phyloP scores from a whole-genome alignment of 1,284 basidiomycete species.

The Naganishia sp. region DNA sequence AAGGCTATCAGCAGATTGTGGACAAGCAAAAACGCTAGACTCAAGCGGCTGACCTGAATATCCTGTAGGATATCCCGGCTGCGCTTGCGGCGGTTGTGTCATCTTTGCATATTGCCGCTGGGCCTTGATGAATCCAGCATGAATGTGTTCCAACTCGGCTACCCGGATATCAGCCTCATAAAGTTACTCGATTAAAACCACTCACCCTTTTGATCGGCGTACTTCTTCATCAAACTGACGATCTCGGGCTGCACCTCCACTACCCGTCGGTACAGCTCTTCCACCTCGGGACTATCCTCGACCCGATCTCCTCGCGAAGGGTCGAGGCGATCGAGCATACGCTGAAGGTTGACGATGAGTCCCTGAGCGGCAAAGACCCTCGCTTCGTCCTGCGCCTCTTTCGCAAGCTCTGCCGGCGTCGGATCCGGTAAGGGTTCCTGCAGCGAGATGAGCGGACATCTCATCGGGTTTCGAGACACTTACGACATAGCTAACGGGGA shows the following conservation, averaged over 20 bases:
- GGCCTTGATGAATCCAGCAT: constrained; percentile 52
- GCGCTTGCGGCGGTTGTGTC: constrained; percentile 38
- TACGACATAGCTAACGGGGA: constrained; percentile 96
- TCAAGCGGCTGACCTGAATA: constrained; percentile 14
- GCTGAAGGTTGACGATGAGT: constrained; percentile 83
- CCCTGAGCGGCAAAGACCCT: constrained; percentile 62
- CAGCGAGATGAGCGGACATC: constrained; percentile 16
- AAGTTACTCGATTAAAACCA: constrained; percentile 42
- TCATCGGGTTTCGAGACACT: constrained; percentile 45
- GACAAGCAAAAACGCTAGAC: neutral
- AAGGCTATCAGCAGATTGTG: neutral
- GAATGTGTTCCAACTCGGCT: constrained; percentile 56
- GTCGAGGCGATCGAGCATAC: constrained; percentile 76
- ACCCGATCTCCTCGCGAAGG: constrained; percentile 73
- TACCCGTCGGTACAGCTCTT: constrained; percentile 87
- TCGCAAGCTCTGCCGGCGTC: constrained; percentile 72
- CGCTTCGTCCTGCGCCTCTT: constrained; percentile 86
- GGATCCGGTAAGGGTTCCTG: constrained; percentile 88
- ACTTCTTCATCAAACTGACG: constrained; percentile 94
- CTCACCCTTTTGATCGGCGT: constrained; percentile 84
- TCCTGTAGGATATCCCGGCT: constrained; percentile 21
- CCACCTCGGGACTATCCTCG: constrained; percentile 92
- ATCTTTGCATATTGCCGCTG: constrained; percentile 53
- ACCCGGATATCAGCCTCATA: neutral
- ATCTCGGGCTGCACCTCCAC: constrained; percentile 91